Base-by-base conservation (phyloP, 305 asterid genomes). In the Solanum chacoense region DNA sequence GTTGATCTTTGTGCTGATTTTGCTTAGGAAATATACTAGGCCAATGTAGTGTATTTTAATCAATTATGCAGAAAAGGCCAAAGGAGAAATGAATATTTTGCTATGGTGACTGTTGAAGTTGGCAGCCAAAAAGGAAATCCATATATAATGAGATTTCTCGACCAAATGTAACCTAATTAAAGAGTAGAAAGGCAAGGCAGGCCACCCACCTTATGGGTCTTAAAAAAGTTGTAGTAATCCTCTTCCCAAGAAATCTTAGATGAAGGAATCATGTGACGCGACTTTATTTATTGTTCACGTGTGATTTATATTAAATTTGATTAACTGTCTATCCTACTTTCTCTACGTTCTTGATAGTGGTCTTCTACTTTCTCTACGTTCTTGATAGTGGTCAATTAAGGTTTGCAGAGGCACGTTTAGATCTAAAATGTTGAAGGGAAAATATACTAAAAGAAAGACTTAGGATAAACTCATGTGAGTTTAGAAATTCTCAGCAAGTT, bases 81-180 rank as follows among this genome's bases (percentile, higher is more conserved):
- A 50, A 50, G 73, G 40, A 20, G 11, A 16, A 83, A 20, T 55
- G 71, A 31, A 45, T 50, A 45, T 40, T 20, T 83, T 50, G 73
- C 11, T 50, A 31, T 31, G 87, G 31, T 31, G 86, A 81, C 8
- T 83, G 50, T 86, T 55, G 84, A 55, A 65, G 20, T 67, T 69
- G 88, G 16, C 80, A 42, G 45, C 87, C 88, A 73, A 84, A 34
- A 42, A 83, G 42, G 87, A 83, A 50, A 83, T 11, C 11, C 22
- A 83, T 83, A 37, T 35, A 73, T 18, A 84, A 73, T 38, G 72
- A 80, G 55, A 38, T 50, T 28, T 81, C 71, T 81, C 85, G 55
- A 88, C 90, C 65, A 88, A 78, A 88, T 13, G 67, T 65, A 88
- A 88, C 85, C 79, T 88, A 73, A 84, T 32, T 32, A 32, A 73